These are phyloP conservation scores for Mycena albidolilacea DNA, from an alignment of 768 basidiomycete species.

Conservation along the genomic window DNA sequence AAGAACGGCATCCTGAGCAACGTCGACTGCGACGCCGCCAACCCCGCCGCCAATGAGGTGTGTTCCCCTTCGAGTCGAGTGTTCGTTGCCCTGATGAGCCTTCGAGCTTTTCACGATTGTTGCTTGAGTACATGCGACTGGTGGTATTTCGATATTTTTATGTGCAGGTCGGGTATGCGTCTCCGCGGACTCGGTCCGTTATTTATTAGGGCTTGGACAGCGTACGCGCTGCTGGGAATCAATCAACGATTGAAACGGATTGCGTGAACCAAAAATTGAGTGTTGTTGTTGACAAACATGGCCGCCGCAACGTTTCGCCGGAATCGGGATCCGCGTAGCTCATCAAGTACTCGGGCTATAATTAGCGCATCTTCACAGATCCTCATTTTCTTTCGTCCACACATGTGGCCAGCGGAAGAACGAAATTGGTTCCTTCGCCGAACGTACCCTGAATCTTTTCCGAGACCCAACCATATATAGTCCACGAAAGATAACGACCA, in stretches of 20 bases:
- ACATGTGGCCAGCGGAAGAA: no score
- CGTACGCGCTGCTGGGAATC: conserved; percentile 33
- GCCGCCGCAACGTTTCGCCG: no score
- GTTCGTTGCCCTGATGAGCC: neutral
- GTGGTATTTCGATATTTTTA: neutral
- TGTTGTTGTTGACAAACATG: no score
- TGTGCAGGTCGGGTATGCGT: neutral
- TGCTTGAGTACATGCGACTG: conserved; percentile 8
- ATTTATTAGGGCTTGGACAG: conserved; percentile 16
- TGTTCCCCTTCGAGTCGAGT: neutral
- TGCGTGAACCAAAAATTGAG: conserved; percentile 19
- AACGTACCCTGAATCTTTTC: no score
- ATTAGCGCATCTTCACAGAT: no score
- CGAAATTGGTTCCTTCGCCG: no score
- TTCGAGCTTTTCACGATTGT: conserved; percentile 39
- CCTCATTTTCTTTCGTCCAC: no score
- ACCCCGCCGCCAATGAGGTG: conserved; percentile 28
- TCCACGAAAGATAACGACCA: no score
- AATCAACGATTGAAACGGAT: conserved; percentile 8
- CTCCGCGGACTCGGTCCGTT: neutral
- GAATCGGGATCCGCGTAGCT: no score
- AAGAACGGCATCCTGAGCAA: conserved; percentile 36
- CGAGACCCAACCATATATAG: no score
- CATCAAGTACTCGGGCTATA: no score
- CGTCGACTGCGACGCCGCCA: conserved; percentile 25